A percentile compares a stretch with the other conserved stretches of the same genome.
These are phyloP conservation scores for Calonectria ilicicola DNA, from an alignment of 2,329 filamentous ascomycete genomes.

Conservation along the genomic window DNA sequence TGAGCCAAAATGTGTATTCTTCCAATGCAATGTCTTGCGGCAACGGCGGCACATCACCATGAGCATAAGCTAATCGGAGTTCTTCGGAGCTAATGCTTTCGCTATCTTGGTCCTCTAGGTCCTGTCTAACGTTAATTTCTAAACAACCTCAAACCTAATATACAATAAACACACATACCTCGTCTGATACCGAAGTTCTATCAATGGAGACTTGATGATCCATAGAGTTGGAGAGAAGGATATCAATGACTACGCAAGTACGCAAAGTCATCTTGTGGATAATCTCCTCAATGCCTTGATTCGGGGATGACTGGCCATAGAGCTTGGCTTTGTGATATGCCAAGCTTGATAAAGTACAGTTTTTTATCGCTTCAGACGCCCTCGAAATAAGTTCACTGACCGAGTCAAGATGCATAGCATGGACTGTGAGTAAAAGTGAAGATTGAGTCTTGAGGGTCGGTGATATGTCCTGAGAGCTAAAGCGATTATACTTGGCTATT, in stretches of 20 bases:
- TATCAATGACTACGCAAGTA: not conserved
- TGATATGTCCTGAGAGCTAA: not conserved
- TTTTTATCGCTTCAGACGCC: not conserved
- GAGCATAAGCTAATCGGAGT: not conserved
- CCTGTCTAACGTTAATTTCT: not conserved
- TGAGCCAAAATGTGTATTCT: not conserved
- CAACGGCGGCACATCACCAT: not conserved
- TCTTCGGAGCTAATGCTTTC: not conserved
- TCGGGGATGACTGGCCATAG: not conserved
- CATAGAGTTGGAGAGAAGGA: not conserved
- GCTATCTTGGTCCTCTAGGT: not conserved
- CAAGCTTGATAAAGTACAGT: not conserved
- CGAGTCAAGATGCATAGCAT: constrained; percentile 1
- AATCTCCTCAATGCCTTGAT: not conserved
- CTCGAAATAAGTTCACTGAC: not conserved
- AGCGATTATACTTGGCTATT: not conserved
- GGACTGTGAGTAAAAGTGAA: not conserved
- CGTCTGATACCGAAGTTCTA: not conserved
- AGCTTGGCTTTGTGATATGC: not conserved
- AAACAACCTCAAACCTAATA: too few species aligned
- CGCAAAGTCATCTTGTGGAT: constrained; percentile 1
- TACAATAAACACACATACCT: not conserved
- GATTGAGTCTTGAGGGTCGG: not conserved
- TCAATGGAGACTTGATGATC: not conserved
- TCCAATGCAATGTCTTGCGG: not conserved